phyloP scores from a whole-genome alignment of 305 asterid genomes.

The Fraxinus ornus region DNA sequence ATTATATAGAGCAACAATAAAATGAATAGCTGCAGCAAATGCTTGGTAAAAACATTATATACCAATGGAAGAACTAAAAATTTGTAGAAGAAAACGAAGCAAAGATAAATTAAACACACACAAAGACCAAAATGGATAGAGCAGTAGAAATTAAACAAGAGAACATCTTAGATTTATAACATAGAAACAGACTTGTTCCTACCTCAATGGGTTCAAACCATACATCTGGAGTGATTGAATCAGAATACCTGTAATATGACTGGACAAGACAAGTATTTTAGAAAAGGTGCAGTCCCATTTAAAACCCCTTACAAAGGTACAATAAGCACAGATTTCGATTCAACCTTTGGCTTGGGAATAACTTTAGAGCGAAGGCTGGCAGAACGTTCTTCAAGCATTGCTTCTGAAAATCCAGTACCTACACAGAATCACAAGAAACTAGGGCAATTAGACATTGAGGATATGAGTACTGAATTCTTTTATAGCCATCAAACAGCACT shows the following conservation, averaged over 20 bases:
- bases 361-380: conserved; percentile 79
- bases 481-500: conserved; percentile 18
- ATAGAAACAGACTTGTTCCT: conserved; percentile 19
- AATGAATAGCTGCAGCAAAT: background rate
- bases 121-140: background rate
- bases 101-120: background rate
- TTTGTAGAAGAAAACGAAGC: background rate
- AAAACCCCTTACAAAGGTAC: background rate
- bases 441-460: conserved; percentile 9
- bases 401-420: conserved; percentile 97
- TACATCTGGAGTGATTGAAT: conserved; percentile 75
- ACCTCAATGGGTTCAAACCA: conserved; percentile 99
- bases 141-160: background rate
- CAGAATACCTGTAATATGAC: conserved; percentile 83
- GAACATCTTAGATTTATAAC: background rate
- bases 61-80: background rate
- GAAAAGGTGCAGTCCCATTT: conserved; percentile 3
- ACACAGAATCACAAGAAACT: conserved; percentile 25
- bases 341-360: conserved; percentile 79
- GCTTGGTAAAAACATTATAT: background rate
- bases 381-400: conserved; percentile 85
- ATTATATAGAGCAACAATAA: background rate
- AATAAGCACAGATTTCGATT: conserved; percentile 11
- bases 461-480: background rate
- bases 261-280: conserved; percentile 39